phyloP scores from a whole-genome alignment of 2,329 filamentous ascomycete species.

The Paradendryphiella salina region DNA sequence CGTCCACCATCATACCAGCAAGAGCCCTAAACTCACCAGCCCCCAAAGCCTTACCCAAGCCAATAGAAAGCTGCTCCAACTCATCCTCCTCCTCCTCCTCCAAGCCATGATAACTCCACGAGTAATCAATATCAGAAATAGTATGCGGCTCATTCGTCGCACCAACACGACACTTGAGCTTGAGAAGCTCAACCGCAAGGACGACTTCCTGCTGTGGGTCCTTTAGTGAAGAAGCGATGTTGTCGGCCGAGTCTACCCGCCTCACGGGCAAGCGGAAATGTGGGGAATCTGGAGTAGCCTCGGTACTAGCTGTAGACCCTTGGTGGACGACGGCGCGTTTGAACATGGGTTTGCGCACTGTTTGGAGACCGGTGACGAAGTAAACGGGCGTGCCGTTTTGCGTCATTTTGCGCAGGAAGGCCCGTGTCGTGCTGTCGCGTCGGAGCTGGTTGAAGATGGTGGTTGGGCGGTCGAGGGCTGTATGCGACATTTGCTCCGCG shows the following conservation, averaged over 20 bases:
- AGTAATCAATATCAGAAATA: constrained; percentile 34
- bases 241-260: constrained; percentile 28
- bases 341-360: constrained; percentile 47
- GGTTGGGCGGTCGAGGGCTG: constrained; percentile 18
- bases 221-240: constrained; percentile 2
- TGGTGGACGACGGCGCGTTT: constrained; percentile 14
- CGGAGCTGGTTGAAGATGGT: constrained; percentile 32
- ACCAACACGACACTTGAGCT: constrained; percentile 33
- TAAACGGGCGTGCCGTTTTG: constrained; percentile 51
- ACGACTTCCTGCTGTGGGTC: constrained; percentile 15
- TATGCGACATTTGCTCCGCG: constrained; percentile 25
- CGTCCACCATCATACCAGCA: constrained; percentile 25
- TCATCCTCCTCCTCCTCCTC: constrained; percentile 19
- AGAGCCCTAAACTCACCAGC: constrained; percentile 25
- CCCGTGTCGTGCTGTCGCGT: constrained; percentile 22
- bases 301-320: constrained; percentile 4
- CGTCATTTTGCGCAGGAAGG: constrained; percentile 35
- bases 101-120: constrained; percentile 33
- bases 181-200: constrained; percentile 29
- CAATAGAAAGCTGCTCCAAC: constrained; percentile 35
- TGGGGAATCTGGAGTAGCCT: constrained; percentile 1
- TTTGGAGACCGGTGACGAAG: constrained; percentile 52
- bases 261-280: constrained; percentile 20
- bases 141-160: constrained; percentile 30
- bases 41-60: constrained; percentile 28